Base-by-base conservation (phyloP, 139 green algal species). In the Coelastrella sp. region DNA sequence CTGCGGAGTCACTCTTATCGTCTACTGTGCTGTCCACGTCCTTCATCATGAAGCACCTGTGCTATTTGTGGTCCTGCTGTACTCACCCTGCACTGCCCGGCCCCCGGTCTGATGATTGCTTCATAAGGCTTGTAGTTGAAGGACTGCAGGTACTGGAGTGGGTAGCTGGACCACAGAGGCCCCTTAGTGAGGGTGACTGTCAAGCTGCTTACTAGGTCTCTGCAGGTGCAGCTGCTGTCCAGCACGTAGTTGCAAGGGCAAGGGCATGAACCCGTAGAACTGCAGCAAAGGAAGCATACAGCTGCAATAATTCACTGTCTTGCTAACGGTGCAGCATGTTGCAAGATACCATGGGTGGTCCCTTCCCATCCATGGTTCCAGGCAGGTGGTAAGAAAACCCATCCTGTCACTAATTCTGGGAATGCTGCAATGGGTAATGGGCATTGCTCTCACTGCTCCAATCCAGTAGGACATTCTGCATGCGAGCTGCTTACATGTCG, bases 221-320 rank as follows among this genome's bases (percentile, higher is more conserved):
- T 93, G 89, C 96, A 98, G 14, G 22, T 78, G 89, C 96, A 98
- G 35, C 0, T 73, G 0, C 87, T 8, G 68, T 98, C 96, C 0
- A 87, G 89, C 0, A 91, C 93, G 27, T 97, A 96, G 89, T 95
- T 94, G 93, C 96, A 98, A 56, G 75, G 91, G 91, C 96, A 98
- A 27, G 96, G 96, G 88, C 96, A 98, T 22, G 63, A 15, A 10
- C 93, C 93, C 6, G 82, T 91, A 0, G 94, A 57, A 76, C 94
- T 97, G 92, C 89, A 88, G 60, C 22, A 5, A 35, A 81, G 8
- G n/a, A 66, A 22, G 15, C 17, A 76, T 76, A 8, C 8, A 76
- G 68, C 22, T 24, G 15, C 68, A 65, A 58, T 9, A 20, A 3
- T 75, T 22, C 65, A 35, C 7, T 25, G 7, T 8, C 63, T 68